Evolutionary conservation across 2,329 filamentous ascomycete genomes (phyloP).

Genomic region (Colletotrichum liaoningense): DNA sequence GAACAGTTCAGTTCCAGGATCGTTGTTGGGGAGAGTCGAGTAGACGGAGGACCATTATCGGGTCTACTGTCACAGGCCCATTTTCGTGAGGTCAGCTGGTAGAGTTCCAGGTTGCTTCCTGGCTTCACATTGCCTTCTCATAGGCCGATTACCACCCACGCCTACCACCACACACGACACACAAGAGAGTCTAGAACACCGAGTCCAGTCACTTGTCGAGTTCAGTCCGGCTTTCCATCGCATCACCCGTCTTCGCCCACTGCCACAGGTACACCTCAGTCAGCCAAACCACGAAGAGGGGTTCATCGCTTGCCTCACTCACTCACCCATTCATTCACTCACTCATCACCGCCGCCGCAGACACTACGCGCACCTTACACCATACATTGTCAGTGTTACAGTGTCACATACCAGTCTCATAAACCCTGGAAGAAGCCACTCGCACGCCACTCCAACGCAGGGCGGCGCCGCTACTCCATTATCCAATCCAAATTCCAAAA

Average conservation of each 20-base stretch:
- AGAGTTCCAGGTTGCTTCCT: slow-evolving; percentile 7
- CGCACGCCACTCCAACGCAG: slow-evolving; percentile 25
- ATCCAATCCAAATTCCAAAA: slow-evolving; percentile 22
- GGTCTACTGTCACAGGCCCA: slow-evolving; percentile 25
- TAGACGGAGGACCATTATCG: slow-evolving; percentile 13
- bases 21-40: slow-evolving; percentile 1
- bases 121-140: slow-evolving; percentile 21
- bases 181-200: slow-evolving; percentile 17
- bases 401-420: slow-evolving; percentile 13
- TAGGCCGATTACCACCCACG: slow-evolving; percentile 25
- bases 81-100: slow-evolving; percentile 33
- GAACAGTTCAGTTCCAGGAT: neutral
- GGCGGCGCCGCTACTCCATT: slow-evolving; percentile 23
- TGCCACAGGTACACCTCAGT: slow-evolving; percentile 2
- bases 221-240: slow-evolving; percentile 19
- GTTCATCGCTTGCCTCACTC: neutral
- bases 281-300: neutral
- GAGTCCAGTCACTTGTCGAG: neutral
- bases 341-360: neutral
- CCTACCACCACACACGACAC: slow-evolving; percentile 24
- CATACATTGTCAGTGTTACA: slow-evolving; percentile 14
- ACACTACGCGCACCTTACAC: neutral
- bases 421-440: slow-evolving; percentile 21
- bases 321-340: neutral
- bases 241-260: slow-evolving; percentile 12